Evolutionary conservation across 192 early-diverging fungal species (phyloP).

Genomic region (Backusella circina): DNA sequence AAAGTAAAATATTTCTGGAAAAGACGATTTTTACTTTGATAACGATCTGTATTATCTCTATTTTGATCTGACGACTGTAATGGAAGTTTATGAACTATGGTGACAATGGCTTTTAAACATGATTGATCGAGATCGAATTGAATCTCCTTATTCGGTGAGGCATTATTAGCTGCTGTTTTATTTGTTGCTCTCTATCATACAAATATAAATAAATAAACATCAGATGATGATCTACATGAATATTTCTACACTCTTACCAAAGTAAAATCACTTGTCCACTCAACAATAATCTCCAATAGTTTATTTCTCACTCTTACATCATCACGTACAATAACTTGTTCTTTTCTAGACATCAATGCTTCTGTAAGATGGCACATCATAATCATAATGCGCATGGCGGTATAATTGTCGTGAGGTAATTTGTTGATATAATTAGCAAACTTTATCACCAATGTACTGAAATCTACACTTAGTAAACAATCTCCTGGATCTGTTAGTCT

Average conservation of each 20-base stretch:
- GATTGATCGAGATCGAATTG: conserved; percentile 73
- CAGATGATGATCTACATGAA: neutral
- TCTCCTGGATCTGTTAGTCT: conserved; percentile 50
- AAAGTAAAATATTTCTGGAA: conserved; percentile 72
- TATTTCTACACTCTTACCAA: conserved; percentile 27
- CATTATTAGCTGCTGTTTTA: neutral
- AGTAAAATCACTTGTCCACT: conserved; percentile 68
- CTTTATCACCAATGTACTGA: conserved; percentile 55
- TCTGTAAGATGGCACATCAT: conserved; percentile 73
- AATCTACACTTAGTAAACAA: conserved; percentile 54
- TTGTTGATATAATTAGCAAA: conserved; percentile 66
- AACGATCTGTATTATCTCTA: conserved; percentile 42
- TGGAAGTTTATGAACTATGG: conserved; percentile 65
- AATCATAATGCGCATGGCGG: conserved; percentile 58
- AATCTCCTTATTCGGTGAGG: conserved; percentile 48
- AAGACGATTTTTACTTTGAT: conserved; percentile 53
- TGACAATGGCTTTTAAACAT: conserved; percentile 66
- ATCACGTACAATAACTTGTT: conserved; percentile 60
- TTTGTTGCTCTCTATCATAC: neutral
- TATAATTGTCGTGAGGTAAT: conserved; percentile 40
- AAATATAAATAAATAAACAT: neutral
- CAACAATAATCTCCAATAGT: conserved; percentile 61
- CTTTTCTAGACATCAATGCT: conserved; percentile 63
- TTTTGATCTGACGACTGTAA: conserved; percentile 59
- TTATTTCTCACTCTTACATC: conserved; percentile 66